Conservation (phyloP, 1,284 basidiomycete genomes). For the Tilletiaria anomala region DNA sequence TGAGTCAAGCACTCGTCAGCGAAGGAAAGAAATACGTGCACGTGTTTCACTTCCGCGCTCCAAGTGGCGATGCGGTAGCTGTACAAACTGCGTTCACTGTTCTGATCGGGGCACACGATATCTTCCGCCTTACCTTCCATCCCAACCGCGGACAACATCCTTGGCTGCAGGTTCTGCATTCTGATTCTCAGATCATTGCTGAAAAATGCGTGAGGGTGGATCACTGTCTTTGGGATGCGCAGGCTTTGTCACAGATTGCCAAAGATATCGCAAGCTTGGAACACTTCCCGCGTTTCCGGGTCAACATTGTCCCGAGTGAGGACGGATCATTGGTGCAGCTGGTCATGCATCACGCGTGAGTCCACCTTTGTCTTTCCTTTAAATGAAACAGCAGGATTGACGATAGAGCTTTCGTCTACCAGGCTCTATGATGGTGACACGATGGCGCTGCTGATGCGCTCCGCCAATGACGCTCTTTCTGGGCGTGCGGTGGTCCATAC, state of each 20-base stretch:
- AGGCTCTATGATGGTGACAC: slow-evolving; percentile 20
- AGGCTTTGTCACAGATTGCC: neutral
- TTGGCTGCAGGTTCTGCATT: slow-evolving; percentile 22
- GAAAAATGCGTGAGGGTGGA: neutral
- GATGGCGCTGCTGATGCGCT: slow-evolving; percentile 16
- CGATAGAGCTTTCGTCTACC: neutral
- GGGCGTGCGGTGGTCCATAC: neutral
- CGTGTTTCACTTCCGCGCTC: slow-evolving; percentile 10
- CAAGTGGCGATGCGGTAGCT: slow-evolving; percentile 1
- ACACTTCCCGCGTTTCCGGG: neutral
- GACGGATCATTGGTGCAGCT: neutral
- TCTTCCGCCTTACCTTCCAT: slow-evolving; percentile 29
- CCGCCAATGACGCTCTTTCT: slow-evolving; percentile 7
- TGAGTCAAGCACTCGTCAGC: slow-evolving; percentile 21
- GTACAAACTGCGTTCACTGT: slow-evolving; percentile 10
- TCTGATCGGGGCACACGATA: slow-evolving; percentile 14
- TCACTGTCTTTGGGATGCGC: neutral
- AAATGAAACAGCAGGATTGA: neutral
- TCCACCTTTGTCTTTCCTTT: neutral
- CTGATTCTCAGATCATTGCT: neutral
- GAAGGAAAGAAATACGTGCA: slow-evolving; percentile 23
- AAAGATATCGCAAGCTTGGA: no score
- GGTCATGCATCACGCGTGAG: slow-evolving; percentile 3
- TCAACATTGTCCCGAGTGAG: neutral
- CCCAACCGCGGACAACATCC: slow-evolving; percentile 7